Base-by-base conservation (phyloP, 306 rosid species). In the Pyrus pyrifolia region DNA sequence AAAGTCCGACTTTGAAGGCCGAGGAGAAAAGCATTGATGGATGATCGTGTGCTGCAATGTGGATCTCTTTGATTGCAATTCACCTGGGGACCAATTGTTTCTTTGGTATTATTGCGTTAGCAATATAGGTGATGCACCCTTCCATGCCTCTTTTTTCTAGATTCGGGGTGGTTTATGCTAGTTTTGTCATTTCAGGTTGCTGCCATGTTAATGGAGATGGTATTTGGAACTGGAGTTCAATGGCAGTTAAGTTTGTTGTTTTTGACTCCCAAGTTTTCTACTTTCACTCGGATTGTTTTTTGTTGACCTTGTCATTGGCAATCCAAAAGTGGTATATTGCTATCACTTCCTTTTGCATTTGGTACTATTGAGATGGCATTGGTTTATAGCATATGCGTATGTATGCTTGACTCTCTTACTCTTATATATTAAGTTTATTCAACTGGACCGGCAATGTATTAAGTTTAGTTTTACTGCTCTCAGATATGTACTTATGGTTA, bases 171-270 rank as follows among this genome's bases (percentile, higher is more conserved):
- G 85, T 89, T 89, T 84, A 89, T 84, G 77, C 72, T 75, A 83
- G 85, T 82, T 84, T 72, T 85, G 83, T 86, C 78, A 83, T 92
- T 86, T 85, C 97, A 90, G 95, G 96, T 89, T 88, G 97, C 96
- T 87, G 91, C 86, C 88, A 70, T 85, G 84, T 90, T 85, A 82
- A 74, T 82, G 90, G 85, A 87, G 90, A 82, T 87, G 87, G 81
- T 80, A 86, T 85, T 84, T 79, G 88, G 86, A 88, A 80, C 86
- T 84, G 92, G 87, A 89, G 89, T 92, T 83, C 89, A 67, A 80
- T 89, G 92, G 95, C 99, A 92, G 97, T 96, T 92, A 92, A 90
- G 97, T 92, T 95, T 92, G 91, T 88, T 83, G 93, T 89, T 90
- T 85, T 82, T 79, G 84, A 80, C 49, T 85, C 76, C 82, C 84